Evolutionary conservation across 1,284 basidiomycete genomes (phyloP), one percentile per base, ranked within the genome.

Genomic region (Heterobasidion annosum): DNA sequence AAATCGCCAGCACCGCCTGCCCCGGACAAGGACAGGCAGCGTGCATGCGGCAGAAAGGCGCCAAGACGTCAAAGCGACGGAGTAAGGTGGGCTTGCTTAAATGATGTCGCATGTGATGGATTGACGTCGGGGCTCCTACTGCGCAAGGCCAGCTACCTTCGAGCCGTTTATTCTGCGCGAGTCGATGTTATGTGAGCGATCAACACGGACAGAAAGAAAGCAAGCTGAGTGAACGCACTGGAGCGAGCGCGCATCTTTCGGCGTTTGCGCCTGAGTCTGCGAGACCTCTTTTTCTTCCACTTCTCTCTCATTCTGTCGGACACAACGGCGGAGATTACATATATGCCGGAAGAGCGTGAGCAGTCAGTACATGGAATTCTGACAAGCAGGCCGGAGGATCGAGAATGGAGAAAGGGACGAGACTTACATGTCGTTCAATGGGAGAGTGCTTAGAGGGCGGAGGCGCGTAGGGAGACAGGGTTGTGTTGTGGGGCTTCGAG

Each of bases 201-300:
- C 37, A 7, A 25, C 10, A 35, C 32, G 19, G 32, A 37, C 13
- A 19, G 34, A 32, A 33, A 18, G 18, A 19, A 37, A 32, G 18
- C 18, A 32, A 34, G 2, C 3, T 15, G 56, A 50, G 51, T 13
- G n/a, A 55, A 84, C 88, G 67, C 66, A 91, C 88, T 91, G 77
- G 88, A 91, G 73, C 88, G 88, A 61, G 88, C 88, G 72, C 88
- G 83, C 88, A 91, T 91, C 79, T 91, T 91, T 87, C 88, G 84
- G 77, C 88, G 86, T 68, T 91, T 91, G 73, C 88, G 85, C 67
- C 88, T 79, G 75, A 91, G 88, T 70, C 88, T 88, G 72, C 88
- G 83, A 62, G 88, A 89, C 69, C 88, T 81, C 78, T 91, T 91
- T 75, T 91, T 91, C 82, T 90, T 91, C 88, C 88, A 91, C 83